These are phyloP conservation scores for Neostapfia colusana DNA, from an alignment of 176 grass and related monocot species.

Conservation along the genomic window DNA sequence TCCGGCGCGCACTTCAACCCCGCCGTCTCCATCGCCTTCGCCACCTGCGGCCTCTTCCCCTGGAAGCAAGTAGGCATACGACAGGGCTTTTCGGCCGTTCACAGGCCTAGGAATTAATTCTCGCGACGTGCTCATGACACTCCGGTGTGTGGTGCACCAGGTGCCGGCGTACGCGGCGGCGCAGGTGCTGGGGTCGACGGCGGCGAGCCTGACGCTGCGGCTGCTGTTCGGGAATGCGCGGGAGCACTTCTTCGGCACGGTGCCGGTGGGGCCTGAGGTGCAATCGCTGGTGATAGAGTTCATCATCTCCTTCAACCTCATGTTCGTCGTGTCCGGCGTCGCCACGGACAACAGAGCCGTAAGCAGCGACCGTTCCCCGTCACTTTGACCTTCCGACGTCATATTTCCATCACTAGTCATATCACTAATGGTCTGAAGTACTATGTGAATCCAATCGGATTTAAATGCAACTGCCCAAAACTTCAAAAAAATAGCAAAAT, in stretches of 20 bases:
- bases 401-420: not conserved
- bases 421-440: not conserved
- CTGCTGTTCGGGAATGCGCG: slow-evolving; percentile 51
- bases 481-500: not conserved
- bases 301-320: slow-evolving; percentile 93
- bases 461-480: not conserved
- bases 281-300: slow-evolving; percentile 84
- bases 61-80: slow-evolving; percentile 55
- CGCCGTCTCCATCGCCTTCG: slow-evolving; percentile 79
- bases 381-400: not conserved
- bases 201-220: slow-evolving; percentile 63
- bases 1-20: slow-evolving; percentile 96
- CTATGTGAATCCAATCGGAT: not conserved
- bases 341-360: slow-evolving; percentile 94
- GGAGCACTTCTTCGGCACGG: slow-evolving; percentile 71
- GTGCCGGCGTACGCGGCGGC: slow-evolving; percentile 72
- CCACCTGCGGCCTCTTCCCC: slow-evolving; percentile 72
- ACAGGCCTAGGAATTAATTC: no score
- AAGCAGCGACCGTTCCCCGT: slow-evolving; percentile 6
- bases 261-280: slow-evolving; percentile 57
- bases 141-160: slow-evolving; percentile 11
- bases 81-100: no score
- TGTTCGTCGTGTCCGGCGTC: slow-evolving; percentile 94
- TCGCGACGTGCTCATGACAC: no score
- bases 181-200: slow-evolving; percentile 53